Evolutionary conservation across 345 rosid species (phyloP).

Genomic region (Eucalyptus sp.): DNA sequence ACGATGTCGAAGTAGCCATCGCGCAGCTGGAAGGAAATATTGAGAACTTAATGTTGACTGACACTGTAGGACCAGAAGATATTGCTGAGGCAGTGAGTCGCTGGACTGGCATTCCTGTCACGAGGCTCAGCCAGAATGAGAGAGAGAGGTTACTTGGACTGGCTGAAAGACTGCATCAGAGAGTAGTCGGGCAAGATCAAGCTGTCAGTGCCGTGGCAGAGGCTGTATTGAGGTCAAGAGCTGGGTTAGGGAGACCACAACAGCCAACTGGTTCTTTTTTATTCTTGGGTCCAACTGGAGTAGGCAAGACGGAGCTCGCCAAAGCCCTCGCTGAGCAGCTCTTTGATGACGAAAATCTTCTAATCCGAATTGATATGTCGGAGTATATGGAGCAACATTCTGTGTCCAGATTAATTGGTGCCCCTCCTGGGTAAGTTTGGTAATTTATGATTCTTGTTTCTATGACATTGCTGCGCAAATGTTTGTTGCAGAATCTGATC

Average conservation of each 20-base stretch:
- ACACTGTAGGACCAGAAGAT: constrained; percentile 75
- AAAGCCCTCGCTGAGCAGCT: constrained; percentile 92
- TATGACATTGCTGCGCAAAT: not conserved
- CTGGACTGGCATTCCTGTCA: constrained; percentile 91
- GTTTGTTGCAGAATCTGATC: not conserved
- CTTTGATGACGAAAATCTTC: constrained; percentile 66
- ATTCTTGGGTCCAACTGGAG: constrained; percentile 94
- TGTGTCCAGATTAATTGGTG: constrained; percentile 69
- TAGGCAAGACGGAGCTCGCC: constrained; percentile 87
- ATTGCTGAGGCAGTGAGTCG: constrained; percentile 89
- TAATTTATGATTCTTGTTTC: not conserved
- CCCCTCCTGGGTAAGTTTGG: constrained; percentile 69
- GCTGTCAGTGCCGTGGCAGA: constrained; percentile 77
- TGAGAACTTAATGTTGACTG: constrained; percentile 64
- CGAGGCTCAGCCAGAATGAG: constrained; percentile 81
- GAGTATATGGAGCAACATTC: constrained; percentile 95
- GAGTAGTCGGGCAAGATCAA: constrained; percentile 82
- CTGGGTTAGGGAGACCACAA: constrained; percentile 82
- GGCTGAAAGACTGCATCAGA: constrained; percentile 57
- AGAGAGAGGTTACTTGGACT: constrained; percentile 73
- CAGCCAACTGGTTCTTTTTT: constrained; percentile 90
- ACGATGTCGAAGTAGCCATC: constrained; percentile 68
- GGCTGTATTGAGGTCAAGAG: constrained; percentile 77
- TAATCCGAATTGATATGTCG: constrained; percentile 78
- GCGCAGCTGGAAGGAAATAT: constrained; percentile 47